Conservation (phyloP, 306 rosid species). For the Prunus campanulata region DNA sequence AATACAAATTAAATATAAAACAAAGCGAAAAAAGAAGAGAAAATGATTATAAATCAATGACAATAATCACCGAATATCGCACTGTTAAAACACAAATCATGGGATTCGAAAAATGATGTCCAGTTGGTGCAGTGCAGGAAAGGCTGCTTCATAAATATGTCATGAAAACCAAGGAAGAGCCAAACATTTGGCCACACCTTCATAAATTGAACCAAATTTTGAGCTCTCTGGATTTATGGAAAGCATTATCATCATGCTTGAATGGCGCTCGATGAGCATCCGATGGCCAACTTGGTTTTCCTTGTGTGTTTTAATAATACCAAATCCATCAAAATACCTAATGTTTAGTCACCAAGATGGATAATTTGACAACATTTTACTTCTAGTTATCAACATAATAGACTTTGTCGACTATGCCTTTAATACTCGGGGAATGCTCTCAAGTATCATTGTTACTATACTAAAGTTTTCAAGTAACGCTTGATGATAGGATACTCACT, state of each 20-base stretch:
- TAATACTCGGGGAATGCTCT: no score
- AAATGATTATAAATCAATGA: slow-evolving; percentile 61
- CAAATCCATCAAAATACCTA: not conserved
- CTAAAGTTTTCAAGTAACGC: no score
- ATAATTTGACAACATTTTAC: no score
- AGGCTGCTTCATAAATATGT: slow-evolving; percentile 37
- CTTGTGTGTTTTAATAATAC: not conserved
- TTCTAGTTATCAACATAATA: no score
- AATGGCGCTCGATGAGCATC: slow-evolving; percentile 30
- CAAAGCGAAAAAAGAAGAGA: not conserved
- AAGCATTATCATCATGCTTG: slow-evolving; percentile 32
- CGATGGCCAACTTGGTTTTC: slow-evolving; percentile 9
- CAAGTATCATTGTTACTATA: no score
- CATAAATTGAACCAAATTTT: slow-evolving; percentile 8
- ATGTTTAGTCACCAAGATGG: no score
- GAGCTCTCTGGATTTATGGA: slow-evolving; percentile 7
- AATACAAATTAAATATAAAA: slow-evolving; percentile 17
- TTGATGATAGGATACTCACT: no score
- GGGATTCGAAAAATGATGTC: slow-evolving; percentile 74
- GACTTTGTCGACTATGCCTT: no score
- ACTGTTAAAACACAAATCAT: slow-evolving; percentile 57
- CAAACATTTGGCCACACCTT: slow-evolving; percentile 15
- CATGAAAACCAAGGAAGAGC: slow-evolving; percentile 17
- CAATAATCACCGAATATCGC: slow-evolving; percentile 51
- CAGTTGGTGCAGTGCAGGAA: slow-evolving; percentile 60